Evolutionary conservation across 495 filamentous ascomycete genomes (phyloP).

Genomic region (Neurospora sp.): DNA sequence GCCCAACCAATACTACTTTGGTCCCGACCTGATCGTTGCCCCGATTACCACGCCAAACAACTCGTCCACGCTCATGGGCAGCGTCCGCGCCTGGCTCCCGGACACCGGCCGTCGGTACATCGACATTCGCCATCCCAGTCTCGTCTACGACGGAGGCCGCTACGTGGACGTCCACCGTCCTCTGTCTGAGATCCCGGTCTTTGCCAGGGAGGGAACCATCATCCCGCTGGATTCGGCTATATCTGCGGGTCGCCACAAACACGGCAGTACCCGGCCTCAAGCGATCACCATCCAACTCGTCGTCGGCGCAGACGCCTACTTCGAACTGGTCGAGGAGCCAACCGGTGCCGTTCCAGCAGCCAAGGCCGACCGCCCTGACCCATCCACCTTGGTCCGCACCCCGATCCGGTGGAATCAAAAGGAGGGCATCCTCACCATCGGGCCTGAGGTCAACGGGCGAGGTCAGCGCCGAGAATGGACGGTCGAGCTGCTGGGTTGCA

Average conservation of each 20-base stretch:
- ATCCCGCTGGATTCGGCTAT: conserved; percentile 35
- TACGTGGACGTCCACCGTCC: conserved; percentile 34
- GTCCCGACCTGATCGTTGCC: conserved; percentile 40
- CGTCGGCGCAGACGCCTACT: conserved; percentile 39
- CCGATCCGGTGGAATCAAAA: conserved; percentile 21
- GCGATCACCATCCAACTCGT: conserved; percentile 39
- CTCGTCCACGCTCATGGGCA: conserved; percentile 24
- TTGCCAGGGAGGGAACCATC: conserved; percentile 45
- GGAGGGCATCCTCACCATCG: conserved; percentile 13
- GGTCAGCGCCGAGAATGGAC: conserved; percentile 11
- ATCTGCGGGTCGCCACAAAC: conserved; percentile 10
- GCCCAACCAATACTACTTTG: conserved; percentile 46
- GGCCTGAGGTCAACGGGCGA: conserved; percentile 10
- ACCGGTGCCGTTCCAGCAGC: conserved; percentile 25
- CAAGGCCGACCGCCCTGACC: conserved; percentile 17
- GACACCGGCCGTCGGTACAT: conserved; percentile 27
- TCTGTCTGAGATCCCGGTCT: conserved; percentile 36
- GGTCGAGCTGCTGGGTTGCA: conserved; percentile 14
- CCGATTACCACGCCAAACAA: conserved; percentile 41
- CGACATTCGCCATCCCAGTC: conserved; percentile 39
- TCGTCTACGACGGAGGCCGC: conserved; percentile 43
- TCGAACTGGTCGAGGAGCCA: conserved; percentile 29
- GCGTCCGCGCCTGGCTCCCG: conserved; percentile 43
- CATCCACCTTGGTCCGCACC: conserved; percentile 12
- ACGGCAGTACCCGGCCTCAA: conserved; percentile 32